A percentile compares a stretch with the other conserved stretches of the same genome.
Conservation (phyloP, 768 basidiomycete genomes). For the Trametes maxima region DNA sequence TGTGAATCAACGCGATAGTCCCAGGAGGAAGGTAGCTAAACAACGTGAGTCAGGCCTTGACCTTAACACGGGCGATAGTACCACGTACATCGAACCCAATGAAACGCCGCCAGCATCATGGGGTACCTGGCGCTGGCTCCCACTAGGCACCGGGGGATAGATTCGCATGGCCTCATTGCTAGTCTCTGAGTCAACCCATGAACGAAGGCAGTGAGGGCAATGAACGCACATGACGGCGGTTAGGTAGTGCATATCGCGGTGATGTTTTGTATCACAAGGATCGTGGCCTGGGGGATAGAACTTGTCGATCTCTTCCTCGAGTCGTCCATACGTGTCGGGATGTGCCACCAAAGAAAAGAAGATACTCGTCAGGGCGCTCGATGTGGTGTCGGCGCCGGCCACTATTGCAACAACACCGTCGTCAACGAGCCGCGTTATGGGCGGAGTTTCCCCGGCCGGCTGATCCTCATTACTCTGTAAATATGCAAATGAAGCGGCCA, state of each 20-base stretch:
- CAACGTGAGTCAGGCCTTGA: neutral
- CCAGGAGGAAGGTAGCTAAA: constrained; percentile 25
- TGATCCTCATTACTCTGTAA: constrained; percentile 23
- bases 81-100: constrained; percentile 37
- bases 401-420: constrained; percentile 30
- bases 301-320: constrained; percentile 30
- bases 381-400: constrained; percentile 36
- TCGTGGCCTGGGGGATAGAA: constrained; percentile 27
- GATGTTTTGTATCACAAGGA: constrained; percentile 4
- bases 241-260: constrained; percentile 15
- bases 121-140: constrained; percentile 40
- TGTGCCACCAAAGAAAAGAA: constrained; percentile 29
- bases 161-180: constrained; percentile 50
- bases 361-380: constrained; percentile 26
- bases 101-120: constrained; percentile 34
- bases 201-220: neutral
- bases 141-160: constrained; percentile 44
- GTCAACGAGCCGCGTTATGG: constrained; percentile 7
- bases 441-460: constrained; percentile 3
- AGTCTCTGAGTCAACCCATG: too few species aligned
- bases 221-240: constrained; percentile 20
- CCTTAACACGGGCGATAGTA: neutral
- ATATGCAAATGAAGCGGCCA: neutral
- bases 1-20: constrained; percentile 38
- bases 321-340: constrained; percentile 17